Percentiles rank a stretch among this genome's conserved stretches.
Conservation (phyloP, 1,284 basidiomycete genomes). For the Xerocomus amazonicus region DNA sequence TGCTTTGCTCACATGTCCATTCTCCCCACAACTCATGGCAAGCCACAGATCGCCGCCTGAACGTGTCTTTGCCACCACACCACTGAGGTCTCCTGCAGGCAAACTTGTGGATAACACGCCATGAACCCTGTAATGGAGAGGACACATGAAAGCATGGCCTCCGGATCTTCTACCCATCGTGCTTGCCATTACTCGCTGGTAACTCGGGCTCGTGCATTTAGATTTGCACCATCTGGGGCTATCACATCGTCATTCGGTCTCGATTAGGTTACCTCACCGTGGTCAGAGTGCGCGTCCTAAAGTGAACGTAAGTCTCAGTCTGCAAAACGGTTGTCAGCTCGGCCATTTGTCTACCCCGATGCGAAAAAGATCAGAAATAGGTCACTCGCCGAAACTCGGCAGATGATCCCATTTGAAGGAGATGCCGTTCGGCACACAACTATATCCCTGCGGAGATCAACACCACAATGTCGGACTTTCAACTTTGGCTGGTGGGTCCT, state of each 20-base stretch:
- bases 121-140: slow-evolving; percentile 7
- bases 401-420: neutral
- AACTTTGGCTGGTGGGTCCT: neutral
- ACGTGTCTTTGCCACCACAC: slow-evolving; percentile 2
- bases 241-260: neutral
- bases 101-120: slow-evolving; percentile 21
- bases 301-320: slow-evolving; percentile 12
- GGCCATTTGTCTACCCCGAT: slow-evolving; percentile 3
- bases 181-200: slow-evolving; percentile 9
- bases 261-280: slow-evolving; percentile 16
- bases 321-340: neutral
- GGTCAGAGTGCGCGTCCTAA: neutral
- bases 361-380: neutral
- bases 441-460: neutral
- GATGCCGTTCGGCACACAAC: neutral
- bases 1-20: slow-evolving; percentile 19
- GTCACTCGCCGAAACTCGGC: neutral
- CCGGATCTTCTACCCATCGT: slow-evolving; percentile 25
- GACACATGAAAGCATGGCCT: slow-evolving; percentile 15
- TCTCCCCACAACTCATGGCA: slow-evolving; percentile 21
- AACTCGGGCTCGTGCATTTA: slow-evolving; percentile 11
- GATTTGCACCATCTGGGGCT: slow-evolving; percentile 4
- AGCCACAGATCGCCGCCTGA: slow-evolving; percentile 12
- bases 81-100: slow-evolving; percentile 21
- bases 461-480: neutral